These are phyloP conservation scores for Apiospora kogelbergensis DNA, from an alignment of 2,329 filamentous ascomycete genomes.

Conservation along the genomic window DNA sequence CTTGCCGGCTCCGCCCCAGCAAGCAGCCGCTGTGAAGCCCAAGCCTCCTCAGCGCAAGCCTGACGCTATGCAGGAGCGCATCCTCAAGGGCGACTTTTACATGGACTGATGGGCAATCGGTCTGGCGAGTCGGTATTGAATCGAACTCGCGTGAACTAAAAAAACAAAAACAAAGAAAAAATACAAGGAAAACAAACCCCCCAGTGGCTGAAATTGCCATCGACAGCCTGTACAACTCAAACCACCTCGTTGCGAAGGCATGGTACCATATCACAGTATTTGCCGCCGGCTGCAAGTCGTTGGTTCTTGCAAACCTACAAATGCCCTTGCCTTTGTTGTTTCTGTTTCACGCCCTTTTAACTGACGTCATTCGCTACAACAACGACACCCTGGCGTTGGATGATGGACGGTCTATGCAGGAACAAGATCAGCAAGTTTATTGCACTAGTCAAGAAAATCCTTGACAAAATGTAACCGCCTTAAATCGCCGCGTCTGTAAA, in stretches of 20 bases:
- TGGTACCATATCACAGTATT: background rate
- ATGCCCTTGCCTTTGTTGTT: slow-evolving; percentile 19
- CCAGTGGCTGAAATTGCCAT: background rate
- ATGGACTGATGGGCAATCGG: slow-evolving; percentile 68
- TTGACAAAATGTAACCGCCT: background rate
- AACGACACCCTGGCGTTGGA: slow-evolving; percentile 21
- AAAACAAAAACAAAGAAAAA: background rate
- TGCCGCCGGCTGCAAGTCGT: background rate
- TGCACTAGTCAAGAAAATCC: background rate
- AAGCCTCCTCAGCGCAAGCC: slow-evolving; percentile 63
- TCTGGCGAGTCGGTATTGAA: background rate
- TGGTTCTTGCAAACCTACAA: background rate
- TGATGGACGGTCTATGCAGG: slow-evolving; percentile 3
- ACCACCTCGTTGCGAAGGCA: background rate
- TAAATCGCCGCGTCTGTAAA: background rate
- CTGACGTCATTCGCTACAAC: slow-evolving; percentile 24
- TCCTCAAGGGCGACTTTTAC: slow-evolving; percentile 96
- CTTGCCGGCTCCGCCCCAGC: slow-evolving; percentile 56
- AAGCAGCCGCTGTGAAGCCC: slow-evolving; percentile 47
- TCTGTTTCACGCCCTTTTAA: slow-evolving; percentile 19
- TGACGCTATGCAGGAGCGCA: slow-evolving; percentile 94
- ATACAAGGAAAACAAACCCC: background rate
- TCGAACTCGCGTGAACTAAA: background rate
- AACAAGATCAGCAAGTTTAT: background rate
- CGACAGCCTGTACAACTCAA: background rate